Conservation (phyloP, 2,329 filamentous ascomycete species). For the Colletotrichum lupini region DNA sequence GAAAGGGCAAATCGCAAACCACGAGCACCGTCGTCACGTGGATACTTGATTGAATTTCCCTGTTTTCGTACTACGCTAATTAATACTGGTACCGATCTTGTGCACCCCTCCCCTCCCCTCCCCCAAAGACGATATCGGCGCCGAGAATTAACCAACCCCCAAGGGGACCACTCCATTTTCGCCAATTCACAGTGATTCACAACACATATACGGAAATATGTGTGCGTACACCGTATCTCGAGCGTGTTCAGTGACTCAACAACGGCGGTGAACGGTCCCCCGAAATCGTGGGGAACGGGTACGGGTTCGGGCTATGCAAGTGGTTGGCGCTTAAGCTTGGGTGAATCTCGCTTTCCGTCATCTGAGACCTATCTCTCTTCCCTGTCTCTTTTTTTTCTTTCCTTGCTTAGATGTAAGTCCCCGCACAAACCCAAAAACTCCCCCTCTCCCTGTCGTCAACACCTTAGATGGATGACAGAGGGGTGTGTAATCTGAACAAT, state of each 20-base stretch:
- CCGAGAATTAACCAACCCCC: background rate
- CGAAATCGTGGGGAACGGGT: background rate
- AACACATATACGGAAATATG: background rate
- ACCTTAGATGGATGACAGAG: background rate
- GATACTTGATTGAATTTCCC: slow-evolving; percentile 12
- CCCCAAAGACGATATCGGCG: background rate
- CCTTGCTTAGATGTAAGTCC: background rate
- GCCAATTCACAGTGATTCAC: slow-evolving; percentile 34
- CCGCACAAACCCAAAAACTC: slow-evolving; percentile 6
- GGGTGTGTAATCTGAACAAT: slow-evolving; percentile 1
- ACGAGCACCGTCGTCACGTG: slow-evolving; percentile 29
- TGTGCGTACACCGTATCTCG: background rate
- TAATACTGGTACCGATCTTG: background rate
- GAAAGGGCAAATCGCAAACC: slow-evolving; percentile 23
- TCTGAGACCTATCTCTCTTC: slow-evolving; percentile 11
- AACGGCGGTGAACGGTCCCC: slow-evolving; percentile 30
- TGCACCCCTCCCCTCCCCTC: background rate
- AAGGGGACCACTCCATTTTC: slow-evolving; percentile 6
- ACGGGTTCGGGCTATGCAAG: background rate
- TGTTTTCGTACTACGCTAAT: slow-evolving; percentile 8
- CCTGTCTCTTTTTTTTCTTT: background rate
- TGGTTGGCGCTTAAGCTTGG: background rate
- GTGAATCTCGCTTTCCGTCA: slow-evolving; percentile 21
- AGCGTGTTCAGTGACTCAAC: slow-evolving; percentile 21
- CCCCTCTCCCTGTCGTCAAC: background rate